Conservation (phyloP, 768 basidiomycete genomes). For the Phanerodontia chrysosporium region DNA sequence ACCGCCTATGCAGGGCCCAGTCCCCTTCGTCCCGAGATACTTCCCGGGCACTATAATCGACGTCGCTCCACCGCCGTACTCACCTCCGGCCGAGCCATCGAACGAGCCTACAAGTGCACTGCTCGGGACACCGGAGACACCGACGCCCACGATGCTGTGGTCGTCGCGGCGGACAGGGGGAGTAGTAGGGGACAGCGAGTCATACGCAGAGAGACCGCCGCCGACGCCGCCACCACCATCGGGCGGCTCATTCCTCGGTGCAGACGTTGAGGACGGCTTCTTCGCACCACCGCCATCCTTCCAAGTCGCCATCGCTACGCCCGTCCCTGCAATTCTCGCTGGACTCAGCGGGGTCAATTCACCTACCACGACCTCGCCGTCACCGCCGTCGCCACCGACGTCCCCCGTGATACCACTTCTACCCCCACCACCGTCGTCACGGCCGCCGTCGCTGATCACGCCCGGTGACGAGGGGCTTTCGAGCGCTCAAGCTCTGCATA, state of each 20-base stretch:
- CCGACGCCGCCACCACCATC: slow-evolving; percentile 18
- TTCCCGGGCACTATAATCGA: slow-evolving; percentile 48
- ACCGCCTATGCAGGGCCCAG: slow-evolving; percentile 39
- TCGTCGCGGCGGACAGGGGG: slow-evolving; percentile 10
- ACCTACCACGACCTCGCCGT: slow-evolving; percentile 2
- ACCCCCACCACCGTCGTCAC: slow-evolving; percentile 9
- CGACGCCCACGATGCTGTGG: slow-evolving; percentile 15
- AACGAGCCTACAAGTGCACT: slow-evolving; percentile 13
- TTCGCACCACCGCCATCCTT: slow-evolving; percentile 24
- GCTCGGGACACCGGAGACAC: slow-evolving; percentile 15
- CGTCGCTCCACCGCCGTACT: slow-evolving; percentile 37
- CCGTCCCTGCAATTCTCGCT: slow-evolving; percentile 23
- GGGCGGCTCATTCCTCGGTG: background rate
- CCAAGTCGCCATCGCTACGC: slow-evolving; percentile 21
- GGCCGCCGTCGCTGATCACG: background rate
- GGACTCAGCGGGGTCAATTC: slow-evolving; percentile 14
- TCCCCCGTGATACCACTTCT: slow-evolving; percentile 1
- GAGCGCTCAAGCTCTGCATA: background rate
- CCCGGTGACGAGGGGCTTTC: background rate
- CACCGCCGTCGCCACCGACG: slow-evolving; percentile 1
- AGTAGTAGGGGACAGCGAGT: slow-evolving; percentile 6
- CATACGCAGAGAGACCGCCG: slow-evolving; percentile 20
- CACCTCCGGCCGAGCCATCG: slow-evolving; percentile 23
- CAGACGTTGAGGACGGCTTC: slow-evolving; percentile 12
- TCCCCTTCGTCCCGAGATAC: slow-evolving; percentile 50